Evolutionary conservation across 2,329 filamentous ascomycete genomes (phyloP), one percentile per base, ranked within the genome.

Genomic region (Fusarium liriodendri): DNA sequence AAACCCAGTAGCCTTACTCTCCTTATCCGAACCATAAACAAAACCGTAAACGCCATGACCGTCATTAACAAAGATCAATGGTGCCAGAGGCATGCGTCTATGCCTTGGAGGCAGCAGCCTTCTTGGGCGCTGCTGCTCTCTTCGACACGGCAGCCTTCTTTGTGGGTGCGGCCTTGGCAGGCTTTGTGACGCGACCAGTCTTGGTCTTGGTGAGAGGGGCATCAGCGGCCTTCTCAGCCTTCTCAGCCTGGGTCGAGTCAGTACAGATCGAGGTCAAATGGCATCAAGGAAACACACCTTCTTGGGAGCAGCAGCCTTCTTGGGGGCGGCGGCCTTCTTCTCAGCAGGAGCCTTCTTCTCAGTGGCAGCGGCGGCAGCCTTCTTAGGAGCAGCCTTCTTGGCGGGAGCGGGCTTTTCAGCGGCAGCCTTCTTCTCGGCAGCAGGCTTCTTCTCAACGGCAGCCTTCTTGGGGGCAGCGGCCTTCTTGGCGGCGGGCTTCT

Each of bases 151-250:
- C 74, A 40, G 82, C 66, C 69, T 77, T 77, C 75, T 77, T 77
- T 32, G 62, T 72, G 54, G 61, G 50, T 10, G 85, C 79, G 72
- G 80, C 80, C 82, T 87, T 85, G 45, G 85, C 83, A 9, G 87
- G 86, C 90, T 97, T 97, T 78, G 92, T 90, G 78, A 97, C 93
- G 77, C 95, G 93, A 58, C 95, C 94, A 63, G 94, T 92, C 90
- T 97, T 97, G 83, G 94, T 95, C 90, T 94, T 95, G 82, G 89
- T 90, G 62, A 95, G 85, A 58, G 92, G 88, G 79, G 91, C 91
- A 67, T 84, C 81, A 72, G 27, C 47, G 27, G 91, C 87, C 84
- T 93, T 91, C 76, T 94, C 91, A 66, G 91, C 69, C 81, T 83
- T 29, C 47, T 52, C 47, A 6, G 47, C 47, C 47, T 32, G 9